phyloP scores from a whole-genome alignment of 2,329 filamentous ascomycete species.

The Pseudophaeomoniella oleicola region DNA sequence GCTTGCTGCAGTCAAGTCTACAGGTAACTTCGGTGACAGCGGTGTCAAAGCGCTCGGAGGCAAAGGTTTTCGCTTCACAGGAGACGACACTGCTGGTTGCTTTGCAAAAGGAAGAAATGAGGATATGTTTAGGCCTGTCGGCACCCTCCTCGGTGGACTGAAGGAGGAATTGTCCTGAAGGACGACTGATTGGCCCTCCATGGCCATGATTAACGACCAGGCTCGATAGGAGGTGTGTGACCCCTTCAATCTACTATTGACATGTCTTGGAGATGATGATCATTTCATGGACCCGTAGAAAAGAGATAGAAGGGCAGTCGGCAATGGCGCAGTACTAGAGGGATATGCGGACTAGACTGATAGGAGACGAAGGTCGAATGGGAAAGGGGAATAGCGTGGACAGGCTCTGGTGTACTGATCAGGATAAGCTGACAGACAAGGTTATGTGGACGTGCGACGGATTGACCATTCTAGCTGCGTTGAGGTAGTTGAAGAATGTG shows the following conservation, averaged over 20 bases:
- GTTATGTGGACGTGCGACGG: neutral
- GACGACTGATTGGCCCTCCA: slow-evolving; percentile 3
- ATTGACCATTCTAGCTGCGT: neutral
- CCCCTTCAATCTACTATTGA: neutral
- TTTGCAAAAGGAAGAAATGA: slow-evolving; percentile 2
- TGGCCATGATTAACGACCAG: neutral
- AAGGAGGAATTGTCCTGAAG: neutral
- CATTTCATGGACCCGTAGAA: neutral
- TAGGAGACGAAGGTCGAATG: neutral
- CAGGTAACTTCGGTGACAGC: slow-evolving; percentile 13
- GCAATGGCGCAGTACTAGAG: neutral
- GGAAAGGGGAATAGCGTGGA: neutral
- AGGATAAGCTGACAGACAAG: neutral
- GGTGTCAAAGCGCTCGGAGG: slow-evolving; percentile 33
- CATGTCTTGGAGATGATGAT: neutral
- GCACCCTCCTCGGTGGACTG: slow-evolving; percentile 1
- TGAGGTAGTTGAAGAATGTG: neutral
- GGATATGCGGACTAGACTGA: neutral
- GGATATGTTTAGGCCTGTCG: slow-evolving; percentile 2
- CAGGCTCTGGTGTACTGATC: neutral
- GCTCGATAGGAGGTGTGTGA: neutral
- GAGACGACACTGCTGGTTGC: slow-evolving; percentile 16
- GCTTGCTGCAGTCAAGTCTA: slow-evolving; percentile 2
- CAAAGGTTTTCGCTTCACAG: slow-evolving; percentile 39
- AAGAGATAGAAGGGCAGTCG: neutral